Evolutionary conservation across 441 rosid species (phyloP).

Genomic region (Flueggea neowawraea): DNA sequence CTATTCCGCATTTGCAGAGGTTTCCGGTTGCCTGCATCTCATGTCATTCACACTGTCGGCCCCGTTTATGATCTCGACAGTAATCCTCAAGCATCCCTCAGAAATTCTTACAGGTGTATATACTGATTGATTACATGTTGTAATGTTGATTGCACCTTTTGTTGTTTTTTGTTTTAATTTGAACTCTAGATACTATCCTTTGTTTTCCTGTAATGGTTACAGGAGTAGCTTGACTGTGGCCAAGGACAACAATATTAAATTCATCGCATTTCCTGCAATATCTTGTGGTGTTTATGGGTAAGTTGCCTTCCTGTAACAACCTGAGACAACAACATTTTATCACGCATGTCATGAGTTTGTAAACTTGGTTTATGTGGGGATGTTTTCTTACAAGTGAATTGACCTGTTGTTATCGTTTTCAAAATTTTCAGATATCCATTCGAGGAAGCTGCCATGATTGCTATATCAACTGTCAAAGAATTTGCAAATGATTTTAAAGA

Average conservation of each 20-base stretch:
- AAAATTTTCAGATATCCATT: slow-evolving; percentile 63
- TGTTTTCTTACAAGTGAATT: no score
- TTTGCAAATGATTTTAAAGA: slow-evolving; percentile 66
- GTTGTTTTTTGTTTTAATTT: background rate
- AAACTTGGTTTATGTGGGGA: no score
- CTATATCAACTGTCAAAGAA: slow-evolving; percentile 71
- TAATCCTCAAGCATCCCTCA: slow-evolving; percentile 51
- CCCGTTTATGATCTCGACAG: slow-evolving; percentile 59
- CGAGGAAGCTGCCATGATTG: slow-evolving; percentile 71
- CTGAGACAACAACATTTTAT: no score
- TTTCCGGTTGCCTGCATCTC: slow-evolving; percentile 74
- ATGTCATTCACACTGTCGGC: slow-evolving; percentile 87
- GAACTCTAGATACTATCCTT: slow-evolving; percentile 1
- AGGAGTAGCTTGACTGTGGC: slow-evolving; percentile 75
- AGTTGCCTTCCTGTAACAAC: background rate
- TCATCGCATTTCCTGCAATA: slow-evolving; percentile 84
- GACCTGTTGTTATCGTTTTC: background rate
- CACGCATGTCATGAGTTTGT: no score
- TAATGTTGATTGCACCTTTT: slow-evolving; percentile 4
- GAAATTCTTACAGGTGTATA: slow-evolving; percentile 53
- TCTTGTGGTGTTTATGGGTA: slow-evolving; percentile 82
- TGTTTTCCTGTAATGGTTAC: slow-evolving; percentile 20
- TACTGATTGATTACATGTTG: background rate
- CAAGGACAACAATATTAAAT: slow-evolving; percentile 66
- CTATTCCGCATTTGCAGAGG: slow-evolving; percentile 44